Base-by-base conservation (phyloP, 2,329 filamentous ascomycete species). In the Pseudocercospora crystallina region DNA sequence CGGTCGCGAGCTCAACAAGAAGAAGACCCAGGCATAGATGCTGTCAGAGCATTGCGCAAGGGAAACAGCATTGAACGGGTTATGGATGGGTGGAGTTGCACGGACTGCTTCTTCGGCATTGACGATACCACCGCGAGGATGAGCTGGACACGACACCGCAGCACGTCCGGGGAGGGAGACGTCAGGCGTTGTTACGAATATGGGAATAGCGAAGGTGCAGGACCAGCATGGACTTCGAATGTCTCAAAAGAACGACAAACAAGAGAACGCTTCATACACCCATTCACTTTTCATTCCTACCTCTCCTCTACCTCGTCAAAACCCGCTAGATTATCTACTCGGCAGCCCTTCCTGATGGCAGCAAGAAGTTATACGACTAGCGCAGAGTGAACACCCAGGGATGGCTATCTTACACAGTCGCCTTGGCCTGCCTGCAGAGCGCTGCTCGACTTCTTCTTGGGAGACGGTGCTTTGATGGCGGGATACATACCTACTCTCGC, bases 301-400 rank as follows among this genome's bases (percentile, higher is more conserved):
- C 31, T 13, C 9, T 41, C 39, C 12, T n/a, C n/a, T n/a, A n/a
- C n/a, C n/a, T 15, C 32, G 33, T 26, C n/a, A 29, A 17, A 4
- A 50, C 69, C 75, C 87, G 89, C 89, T 84, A 86, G 80, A 76
- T 82, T 90, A 95, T 95, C 89, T 87, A 87, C 89, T 85, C 84
- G 83, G 85, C 80, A 82, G 85, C 83, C 86, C 79, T 65, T 66
- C 58, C 57, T 64, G 59, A 86, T 89, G 87, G 85, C 83, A 86
- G 80, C 63, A 63, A 83, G 83, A 83, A 89, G 90, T 86, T 96
- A 96, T 84, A 95, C 87, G 84, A 83, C 81, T 91, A 82, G 90
- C 90, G 88, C 80, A 96, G 79, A 96, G 73, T 65, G 80, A 94
- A 74, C 66, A 63, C 71, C 63, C 68, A 66, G 70, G 76, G 80